Conservation (phyloP, 2,329 filamentous ascomycete species). For the Mollisiaceae sp. region DNA sequence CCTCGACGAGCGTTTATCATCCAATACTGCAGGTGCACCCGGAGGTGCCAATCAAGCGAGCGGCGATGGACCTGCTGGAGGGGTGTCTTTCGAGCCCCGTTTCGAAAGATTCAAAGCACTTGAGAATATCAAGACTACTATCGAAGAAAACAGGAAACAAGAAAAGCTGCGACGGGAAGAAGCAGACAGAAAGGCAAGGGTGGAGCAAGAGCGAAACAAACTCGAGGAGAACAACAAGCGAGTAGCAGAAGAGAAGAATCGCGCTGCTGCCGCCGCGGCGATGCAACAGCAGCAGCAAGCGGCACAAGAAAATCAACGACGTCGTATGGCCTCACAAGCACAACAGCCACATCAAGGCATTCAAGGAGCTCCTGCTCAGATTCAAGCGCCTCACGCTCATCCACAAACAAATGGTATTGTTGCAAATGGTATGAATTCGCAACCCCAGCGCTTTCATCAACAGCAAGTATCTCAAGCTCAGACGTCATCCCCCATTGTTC, state of each 20-base stretch:
- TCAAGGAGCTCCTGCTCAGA: constrained; percentile 41
- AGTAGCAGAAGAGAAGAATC: constrained; percentile 36
- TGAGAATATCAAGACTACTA: constrained; percentile 79
- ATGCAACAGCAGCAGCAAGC: constrained; percentile 40
- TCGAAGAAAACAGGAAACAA: constrained; percentile 76
- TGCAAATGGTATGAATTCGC: constrained; percentile 45
- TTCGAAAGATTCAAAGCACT: constrained; percentile 94
- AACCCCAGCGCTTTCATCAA: constrained; percentile 44
- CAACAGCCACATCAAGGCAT: constrained; percentile 34
- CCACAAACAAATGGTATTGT: constrained; percentile 50
- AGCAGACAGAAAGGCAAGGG: constrained; percentile 53
- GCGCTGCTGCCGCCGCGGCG: constrained; percentile 39
- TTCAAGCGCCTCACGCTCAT: constrained; percentile 51
- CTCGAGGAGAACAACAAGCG: constrained; percentile 41
- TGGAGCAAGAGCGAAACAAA: constrained; percentile 54
- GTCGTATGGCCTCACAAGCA: constrained; percentile 44
- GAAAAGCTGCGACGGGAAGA: constrained; percentile 70
- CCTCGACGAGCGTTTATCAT: constrained; percentile 80
- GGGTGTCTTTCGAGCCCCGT: constrained; percentile 78
- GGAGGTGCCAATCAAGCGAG: constrained; percentile 64
- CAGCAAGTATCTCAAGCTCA: constrained; percentile 61
- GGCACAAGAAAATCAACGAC: constrained; percentile 44
- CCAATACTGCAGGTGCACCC: constrained; percentile 62
- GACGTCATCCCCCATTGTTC: constrained; percentile 70
- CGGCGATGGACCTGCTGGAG: constrained; percentile 73